These are phyloP conservation scores for Trichodelitschia bisporula DNA, from an alignment of 495 filamentous ascomycete species.

Conservation along the genomic window DNA sequence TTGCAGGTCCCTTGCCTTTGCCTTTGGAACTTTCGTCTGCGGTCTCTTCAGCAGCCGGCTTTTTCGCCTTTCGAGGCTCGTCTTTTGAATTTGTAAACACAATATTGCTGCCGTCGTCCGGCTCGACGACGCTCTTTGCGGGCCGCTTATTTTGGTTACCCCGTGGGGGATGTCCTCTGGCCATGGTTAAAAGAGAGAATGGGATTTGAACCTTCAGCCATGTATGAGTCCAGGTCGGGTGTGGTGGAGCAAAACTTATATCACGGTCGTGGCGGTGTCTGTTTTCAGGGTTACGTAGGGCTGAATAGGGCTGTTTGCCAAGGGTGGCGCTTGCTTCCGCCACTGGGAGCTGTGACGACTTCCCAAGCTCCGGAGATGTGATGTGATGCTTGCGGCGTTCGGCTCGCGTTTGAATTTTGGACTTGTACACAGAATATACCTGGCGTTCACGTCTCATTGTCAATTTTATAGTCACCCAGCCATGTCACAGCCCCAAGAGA, in stretches of 20 bases:
- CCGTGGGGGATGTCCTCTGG: constrained; percentile 12
- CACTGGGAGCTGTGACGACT: too few relatives aligned
- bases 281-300: too few relatives aligned
- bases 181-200: not conserved
- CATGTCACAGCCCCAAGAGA: not conserved
- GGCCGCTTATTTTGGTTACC: constrained; percentile 10
- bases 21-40: constrained; percentile 4
- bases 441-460: not conserved
- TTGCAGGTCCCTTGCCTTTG: constrained; percentile 1
- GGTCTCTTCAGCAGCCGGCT: constrained; percentile 4
- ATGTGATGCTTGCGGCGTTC: not conserved
- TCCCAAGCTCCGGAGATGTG: too few relatives aligned
- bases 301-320: too few relatives aligned
- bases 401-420: not conserved
- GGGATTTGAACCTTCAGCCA: not conserved
- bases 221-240: not conserved
- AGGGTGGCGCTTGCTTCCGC: too few relatives aligned
- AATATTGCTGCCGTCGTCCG: constrained; percentile 38
- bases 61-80: constrained; percentile 21
- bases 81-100: constrained; percentile 42
- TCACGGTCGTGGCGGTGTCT: too few relatives aligned
- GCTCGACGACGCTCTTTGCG: constrained; percentile 5
- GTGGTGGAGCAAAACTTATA: too few relatives aligned
- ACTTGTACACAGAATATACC: not conserved
- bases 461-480: not conserved